phyloP scores from a whole-genome alignment of 2,329 filamentous ascomycete genomes.

The Neocatenulostroma microsporum region DNA sequence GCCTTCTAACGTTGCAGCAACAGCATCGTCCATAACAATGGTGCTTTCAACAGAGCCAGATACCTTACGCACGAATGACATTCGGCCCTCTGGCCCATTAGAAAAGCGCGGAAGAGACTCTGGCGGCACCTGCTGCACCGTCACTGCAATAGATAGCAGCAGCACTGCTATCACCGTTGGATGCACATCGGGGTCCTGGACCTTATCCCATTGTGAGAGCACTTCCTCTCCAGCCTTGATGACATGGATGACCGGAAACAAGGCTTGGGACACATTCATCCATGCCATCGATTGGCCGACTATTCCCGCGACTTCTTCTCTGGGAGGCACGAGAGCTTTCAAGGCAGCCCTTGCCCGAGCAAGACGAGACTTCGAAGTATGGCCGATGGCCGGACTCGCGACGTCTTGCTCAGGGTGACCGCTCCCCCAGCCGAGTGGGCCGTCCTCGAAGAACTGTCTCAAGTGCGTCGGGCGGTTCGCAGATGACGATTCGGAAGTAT shows the following conservation, averaged over 20 bases:
- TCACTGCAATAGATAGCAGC: slow-evolving; percentile 25
- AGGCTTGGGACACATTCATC: slow-evolving; percentile 21
- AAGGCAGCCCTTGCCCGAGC: background rate
- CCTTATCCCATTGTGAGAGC: slow-evolving; percentile 21
- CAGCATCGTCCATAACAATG: slow-evolving; percentile 26
- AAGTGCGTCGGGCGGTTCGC: slow-evolving; percentile 1
- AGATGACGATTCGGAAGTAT: background rate
- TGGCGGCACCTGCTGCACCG: slow-evolving; percentile 21
- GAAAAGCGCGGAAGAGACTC: slow-evolving; percentile 4
- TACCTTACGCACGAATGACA: slow-evolving; percentile 19
- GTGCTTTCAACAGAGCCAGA: slow-evolving; percentile 22
- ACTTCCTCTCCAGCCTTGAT: slow-evolving; percentile 18
- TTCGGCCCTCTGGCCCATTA: slow-evolving; percentile 2
- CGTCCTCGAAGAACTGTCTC: slow-evolving; percentile 3
- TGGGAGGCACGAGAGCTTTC: background rate
- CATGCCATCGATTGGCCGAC: slow-evolving; percentile 10
- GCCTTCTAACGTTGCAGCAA: slow-evolving; percentile 27
- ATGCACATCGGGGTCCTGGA: slow-evolving; percentile 17
- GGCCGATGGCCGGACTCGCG: background rate
- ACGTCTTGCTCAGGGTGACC: background rate
- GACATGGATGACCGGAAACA: slow-evolving; percentile 18
- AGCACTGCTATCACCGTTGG: slow-evolving; percentile 23
- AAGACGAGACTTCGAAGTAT: background rate
- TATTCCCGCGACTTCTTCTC: slow-evolving; percentile 1
- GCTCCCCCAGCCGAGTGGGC: background rate